A percentile compares a stretch with the other conserved stretches of the same genome.
Conservation (phyloP, 2,329 filamentous ascomycete species). For the Ophiostoma novo-ulmi region DNA sequence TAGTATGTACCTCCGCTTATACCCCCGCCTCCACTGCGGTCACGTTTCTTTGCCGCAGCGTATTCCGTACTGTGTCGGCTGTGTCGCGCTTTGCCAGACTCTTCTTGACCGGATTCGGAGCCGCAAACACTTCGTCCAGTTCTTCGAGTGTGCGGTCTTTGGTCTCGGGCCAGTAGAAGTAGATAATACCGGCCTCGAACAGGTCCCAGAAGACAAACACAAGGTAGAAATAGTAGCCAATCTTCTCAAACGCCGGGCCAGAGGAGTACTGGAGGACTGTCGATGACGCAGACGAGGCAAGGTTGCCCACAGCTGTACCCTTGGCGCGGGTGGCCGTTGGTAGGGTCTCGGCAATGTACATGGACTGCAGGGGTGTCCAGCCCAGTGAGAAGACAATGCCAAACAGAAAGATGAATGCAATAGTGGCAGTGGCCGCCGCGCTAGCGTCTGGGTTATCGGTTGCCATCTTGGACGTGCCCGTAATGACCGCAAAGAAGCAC, state of each 20-base stretch:
- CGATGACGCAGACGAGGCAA: slow-evolving; percentile 24
- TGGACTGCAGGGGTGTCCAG: slow-evolving; percentile 25
- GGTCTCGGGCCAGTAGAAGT: slow-evolving; percentile 45
- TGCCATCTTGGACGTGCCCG: slow-evolving; percentile 43
- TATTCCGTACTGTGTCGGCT: slow-evolving; percentile 8
- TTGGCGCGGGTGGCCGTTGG: slow-evolving; percentile 25
- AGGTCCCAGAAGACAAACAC: slow-evolving; percentile 42
- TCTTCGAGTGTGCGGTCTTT: slow-evolving; percentile 24
- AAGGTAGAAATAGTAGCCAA: slow-evolving; percentile 41
- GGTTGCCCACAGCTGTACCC: slow-evolving; percentile 24
- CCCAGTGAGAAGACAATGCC: slow-evolving; percentile 24
- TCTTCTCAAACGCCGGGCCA: slow-evolving; percentile 36
- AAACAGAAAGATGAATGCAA: slow-evolving; percentile 26
- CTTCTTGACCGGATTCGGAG: slow-evolving; percentile 25
- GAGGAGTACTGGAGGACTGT: slow-evolving; percentile 43
- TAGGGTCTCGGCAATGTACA: slow-evolving; percentile 26
- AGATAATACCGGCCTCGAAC: slow-evolving; percentile 37
- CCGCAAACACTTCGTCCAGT: slow-evolving; percentile 23
- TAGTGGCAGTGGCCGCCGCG: slow-evolving; percentile 23
- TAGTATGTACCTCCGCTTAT: background rate
- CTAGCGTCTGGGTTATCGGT: slow-evolving; percentile 28
- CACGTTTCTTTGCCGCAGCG: background rate
- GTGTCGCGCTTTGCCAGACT: slow-evolving; percentile 23
- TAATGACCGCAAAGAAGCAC: slow-evolving; percentile 46
- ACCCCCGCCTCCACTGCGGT: background rate